Evolutionary conservation across 1,284 basidiomycete species (phyloP).

Genomic region (Fistulinella staudtii): DNA sequence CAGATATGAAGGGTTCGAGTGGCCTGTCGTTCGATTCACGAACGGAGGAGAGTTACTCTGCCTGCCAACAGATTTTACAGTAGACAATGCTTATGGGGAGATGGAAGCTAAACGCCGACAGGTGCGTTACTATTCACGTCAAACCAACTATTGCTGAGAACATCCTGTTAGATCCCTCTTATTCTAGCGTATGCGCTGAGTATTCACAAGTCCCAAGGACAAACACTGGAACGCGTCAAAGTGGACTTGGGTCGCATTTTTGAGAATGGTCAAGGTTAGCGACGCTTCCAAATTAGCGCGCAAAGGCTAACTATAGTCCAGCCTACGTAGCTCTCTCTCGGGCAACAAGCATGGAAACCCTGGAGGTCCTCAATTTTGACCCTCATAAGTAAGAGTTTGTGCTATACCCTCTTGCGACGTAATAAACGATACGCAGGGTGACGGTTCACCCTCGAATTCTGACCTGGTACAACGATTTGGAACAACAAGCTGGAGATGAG

Average conservation of each 20-base stretch:
- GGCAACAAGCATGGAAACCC: constrained; percentile 77
- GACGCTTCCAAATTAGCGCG: background rate
- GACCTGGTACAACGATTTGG: constrained; percentile 26
- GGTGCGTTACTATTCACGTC: constrained; percentile 30
- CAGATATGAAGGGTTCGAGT: constrained; percentile 34
- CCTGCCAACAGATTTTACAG: constrained; percentile 52
- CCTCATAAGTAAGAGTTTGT: constrained; percentile 54
- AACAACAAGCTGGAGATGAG: constrained; percentile 13
- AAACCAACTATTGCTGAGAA: background rate
- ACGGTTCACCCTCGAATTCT: constrained; percentile 47
- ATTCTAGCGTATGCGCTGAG: constrained; percentile 81
- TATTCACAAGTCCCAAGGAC: constrained; percentile 85
- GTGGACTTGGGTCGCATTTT: constrained; percentile 66
- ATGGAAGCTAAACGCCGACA: constrained; percentile 53
- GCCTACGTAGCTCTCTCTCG: constrained; percentile 93
- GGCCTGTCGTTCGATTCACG: constrained; percentile 58
- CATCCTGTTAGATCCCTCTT: constrained; percentile 58
- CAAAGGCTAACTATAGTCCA: constrained; percentile 32
- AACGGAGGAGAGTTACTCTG: constrained; percentile 43
- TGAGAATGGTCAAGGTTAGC: constrained; percentile 74
- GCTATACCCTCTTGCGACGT: background rate
- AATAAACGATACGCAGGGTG: constrained; percentile 32
- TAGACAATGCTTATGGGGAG: constrained; percentile 49
- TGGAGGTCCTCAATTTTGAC: constrained; percentile 83
- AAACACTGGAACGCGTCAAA: constrained; percentile 75